phyloP scores from a whole-genome alignment of 139 green algal species.

The Astrephomene gubernaculifera region DNA sequence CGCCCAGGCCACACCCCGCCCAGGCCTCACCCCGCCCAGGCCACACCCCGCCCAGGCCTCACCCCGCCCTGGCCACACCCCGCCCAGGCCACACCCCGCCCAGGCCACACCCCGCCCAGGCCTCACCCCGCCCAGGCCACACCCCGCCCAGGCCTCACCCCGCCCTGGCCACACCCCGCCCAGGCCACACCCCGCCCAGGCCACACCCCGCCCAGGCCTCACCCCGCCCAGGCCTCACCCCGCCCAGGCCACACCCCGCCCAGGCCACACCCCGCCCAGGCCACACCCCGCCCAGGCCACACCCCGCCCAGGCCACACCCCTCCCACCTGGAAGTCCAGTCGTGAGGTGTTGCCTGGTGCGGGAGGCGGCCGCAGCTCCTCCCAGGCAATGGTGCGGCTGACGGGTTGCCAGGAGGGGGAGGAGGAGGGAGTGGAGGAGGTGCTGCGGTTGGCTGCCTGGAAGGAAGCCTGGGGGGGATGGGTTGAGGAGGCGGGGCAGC shows the following conservation, averaged over 20 bases:
- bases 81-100: too few relatives aligned
- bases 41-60: too few relatives aligned
- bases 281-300: neutral
- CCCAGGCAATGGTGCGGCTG: conserved; percentile 32
- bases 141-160: too few relatives aligned
- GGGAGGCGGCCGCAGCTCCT: neutral
- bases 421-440: too few relatives aligned
- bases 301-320: neutral
- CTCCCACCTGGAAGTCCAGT: conserved; percentile 18
- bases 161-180: too few relatives aligned
- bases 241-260: neutral
- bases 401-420: too few relatives aligned
- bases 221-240: neutral
- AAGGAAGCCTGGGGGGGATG: neutral
- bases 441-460: neutral
- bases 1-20: too few relatives aligned
- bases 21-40: too few relatives aligned
- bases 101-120: too few relatives aligned
- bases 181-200: neutral
- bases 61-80: too few relatives aligned
- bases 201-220: neutral
- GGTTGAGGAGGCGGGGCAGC: conserved; percentile 10
- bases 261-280: neutral
- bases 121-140: too few relatives aligned
- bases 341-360: neutral